Percentiles rank a stretch among this genome's conserved stretches.
phyloP scores from a whole-genome alignment of 768 basidiomycete species.

The Tylopilus subfusipes region DNA sequence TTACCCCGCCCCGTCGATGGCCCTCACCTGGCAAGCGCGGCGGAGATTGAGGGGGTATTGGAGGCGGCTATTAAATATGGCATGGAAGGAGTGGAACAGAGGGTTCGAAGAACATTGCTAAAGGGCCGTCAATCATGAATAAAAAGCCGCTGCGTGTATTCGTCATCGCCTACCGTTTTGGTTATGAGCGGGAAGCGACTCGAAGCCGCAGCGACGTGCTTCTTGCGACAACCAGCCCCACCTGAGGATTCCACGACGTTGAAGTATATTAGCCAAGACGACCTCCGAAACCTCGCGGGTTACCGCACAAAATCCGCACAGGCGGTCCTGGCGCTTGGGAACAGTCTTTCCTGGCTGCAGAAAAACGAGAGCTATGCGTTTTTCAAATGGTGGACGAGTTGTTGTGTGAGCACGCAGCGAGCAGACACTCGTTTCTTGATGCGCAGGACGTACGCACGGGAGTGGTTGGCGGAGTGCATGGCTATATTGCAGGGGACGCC shows the following conservation, averaged over 20 bases:
- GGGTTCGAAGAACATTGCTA: conserved; percentile 25
- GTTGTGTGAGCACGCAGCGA: conserved; percentile 23
- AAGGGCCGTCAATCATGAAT: conserved; percentile 26
- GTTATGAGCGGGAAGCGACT: conserved; percentile 30
- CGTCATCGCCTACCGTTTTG: conserved; percentile 34
- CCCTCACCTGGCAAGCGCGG: conserved; percentile 15
- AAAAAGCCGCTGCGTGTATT: conserved; percentile 30
- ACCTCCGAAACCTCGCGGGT: conserved; percentile 13
- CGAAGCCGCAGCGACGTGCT: conserved; percentile 25
- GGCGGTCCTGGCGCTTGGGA: conserved; percentile 18
- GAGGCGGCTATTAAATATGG: conserved; percentile 31
- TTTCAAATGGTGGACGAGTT: conserved; percentile 29
- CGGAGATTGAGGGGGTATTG: conserved; percentile 22
- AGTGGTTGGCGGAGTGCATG: conserved; percentile 34
- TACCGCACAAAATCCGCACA: conserved; percentile 23
- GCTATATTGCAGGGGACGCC: conserved; percentile 23
- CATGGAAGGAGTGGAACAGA: conserved; percentile 28
- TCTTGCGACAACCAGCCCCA: conserved; percentile 22
- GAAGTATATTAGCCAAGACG: conserved; percentile 3
- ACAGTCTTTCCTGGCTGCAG: conserved; percentile 23
- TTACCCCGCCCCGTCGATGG: conserved; percentile 32
- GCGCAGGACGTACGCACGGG: conserved; percentile 24
- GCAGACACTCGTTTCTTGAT: conserved; percentile 24
- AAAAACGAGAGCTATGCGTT: conserved; percentile 21
- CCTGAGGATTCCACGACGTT: neutral